phyloP scores from a whole-genome alignment of 2,329 filamentous ascomycete genomes.

The Ilyonectria destructans region DNA sequence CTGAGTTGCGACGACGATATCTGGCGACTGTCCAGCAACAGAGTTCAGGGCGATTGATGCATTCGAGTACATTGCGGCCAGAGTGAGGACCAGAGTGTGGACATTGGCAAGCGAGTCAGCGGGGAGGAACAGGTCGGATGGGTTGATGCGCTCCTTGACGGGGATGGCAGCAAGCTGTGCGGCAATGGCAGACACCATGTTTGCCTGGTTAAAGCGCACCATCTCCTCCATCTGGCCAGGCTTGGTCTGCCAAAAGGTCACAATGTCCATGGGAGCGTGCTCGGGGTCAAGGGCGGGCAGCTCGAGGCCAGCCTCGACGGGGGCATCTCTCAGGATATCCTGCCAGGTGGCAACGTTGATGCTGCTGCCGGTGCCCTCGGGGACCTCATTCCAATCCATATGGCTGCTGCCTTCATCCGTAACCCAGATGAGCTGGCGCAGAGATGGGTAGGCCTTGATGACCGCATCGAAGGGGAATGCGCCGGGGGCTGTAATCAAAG shows the following conservation, averaged over 20 bases:
- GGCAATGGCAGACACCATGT: slow-evolving; percentile 89
- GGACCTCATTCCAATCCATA: slow-evolving; percentile 95
- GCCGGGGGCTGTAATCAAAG: slow-evolving; percentile 87
- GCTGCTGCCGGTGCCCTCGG: slow-evolving; percentile 80
- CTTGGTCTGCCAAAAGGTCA: slow-evolving; percentile 78
- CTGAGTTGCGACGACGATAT: slow-evolving; percentile 81
- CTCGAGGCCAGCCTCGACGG: slow-evolving; percentile 70
- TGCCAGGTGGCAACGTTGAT: slow-evolving; percentile 94
- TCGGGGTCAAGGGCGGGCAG: slow-evolving; percentile 76
- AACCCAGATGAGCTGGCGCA: slow-evolving; percentile 91
- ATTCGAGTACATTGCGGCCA: slow-evolving; percentile 88
- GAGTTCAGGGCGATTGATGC: slow-evolving; percentile 91
- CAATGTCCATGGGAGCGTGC: slow-evolving; percentile 67
- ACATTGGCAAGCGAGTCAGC: slow-evolving; percentile 86
- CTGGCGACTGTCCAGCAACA: slow-evolving; percentile 81
- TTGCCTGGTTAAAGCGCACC: slow-evolving; percentile 85
- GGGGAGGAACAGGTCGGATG: slow-evolving; percentile 87
- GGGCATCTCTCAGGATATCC: slow-evolving; percentile 83
- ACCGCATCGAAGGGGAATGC: slow-evolving; percentile 86
- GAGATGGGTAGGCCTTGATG: slow-evolving; percentile 76
- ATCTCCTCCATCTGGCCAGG: slow-evolving; percentile 74
- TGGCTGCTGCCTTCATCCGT: slow-evolving; percentile 92
- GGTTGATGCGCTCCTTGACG: slow-evolving; percentile 79
- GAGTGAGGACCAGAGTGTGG: slow-evolving; percentile 84
- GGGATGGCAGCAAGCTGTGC: slow-evolving; percentile 85